A percentile compares a stretch with the other conserved stretches of the same genome.
phyloP scores from a whole-genome alignment of 225 moss, liverwort and hornwort species.

The Straminergon stramineum region DNA sequence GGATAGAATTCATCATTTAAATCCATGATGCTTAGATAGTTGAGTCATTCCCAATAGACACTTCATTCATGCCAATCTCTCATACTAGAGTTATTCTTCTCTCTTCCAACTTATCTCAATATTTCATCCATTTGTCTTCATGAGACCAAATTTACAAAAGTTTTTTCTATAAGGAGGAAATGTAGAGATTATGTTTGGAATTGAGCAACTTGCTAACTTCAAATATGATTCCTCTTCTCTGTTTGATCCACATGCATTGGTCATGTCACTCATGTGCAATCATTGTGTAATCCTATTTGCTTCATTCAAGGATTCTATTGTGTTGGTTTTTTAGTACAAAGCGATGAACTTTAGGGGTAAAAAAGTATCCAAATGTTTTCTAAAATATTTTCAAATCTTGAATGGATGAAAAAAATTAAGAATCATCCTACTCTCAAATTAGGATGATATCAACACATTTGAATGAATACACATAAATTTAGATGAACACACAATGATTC shows the following conservation, averaged over 20 bases:
- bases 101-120: too few species aligned
- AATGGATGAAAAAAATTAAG: neutral
- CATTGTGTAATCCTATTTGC: neutral
- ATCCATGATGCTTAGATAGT: neutral
- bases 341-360: neutral
- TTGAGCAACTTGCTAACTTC: neutral
- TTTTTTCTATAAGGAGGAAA: too few species aligned
- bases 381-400: neutral
- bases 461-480: neutral
- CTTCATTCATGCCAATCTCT: neutral
- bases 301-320: neutral
- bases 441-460: neutral
- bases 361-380: neutral
- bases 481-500: neutral
- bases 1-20: neutral
- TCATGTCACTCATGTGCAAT: neutral
- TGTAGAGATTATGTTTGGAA: too few species aligned
- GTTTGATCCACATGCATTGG: neutral
- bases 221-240: neutral
- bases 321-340: too few species aligned
- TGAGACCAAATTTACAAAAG: too few species aligned
- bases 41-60: fast-evolving
- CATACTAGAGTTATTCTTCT: fast-evolving
- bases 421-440: too few species aligned
- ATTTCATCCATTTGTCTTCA: too few species aligned